A percentile compares a stretch with the other conserved stretches of the same genome.
phyloP scores from a whole-genome alignment of 1,284 basidiomycete genomes.

The Pseudozyma hubeiensis region DNA sequence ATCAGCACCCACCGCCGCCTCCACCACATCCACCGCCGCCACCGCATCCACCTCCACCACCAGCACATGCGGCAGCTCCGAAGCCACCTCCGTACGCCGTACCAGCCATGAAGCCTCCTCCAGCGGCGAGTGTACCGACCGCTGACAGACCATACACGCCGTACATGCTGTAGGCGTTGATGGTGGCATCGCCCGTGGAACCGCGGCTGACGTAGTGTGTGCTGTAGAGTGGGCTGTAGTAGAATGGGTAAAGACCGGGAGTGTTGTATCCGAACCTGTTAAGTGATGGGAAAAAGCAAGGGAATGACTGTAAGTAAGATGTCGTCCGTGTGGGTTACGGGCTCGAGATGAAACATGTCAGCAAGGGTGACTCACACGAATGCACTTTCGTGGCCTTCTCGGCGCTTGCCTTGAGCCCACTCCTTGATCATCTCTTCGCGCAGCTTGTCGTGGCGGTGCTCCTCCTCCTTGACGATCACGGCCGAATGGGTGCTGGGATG shows the following conservation, averaged over 20 bases:
- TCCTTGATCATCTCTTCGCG: conserved; percentile 34
- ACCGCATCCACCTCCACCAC: conserved; percentile 19
- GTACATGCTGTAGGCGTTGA: conserved; percentile 35
- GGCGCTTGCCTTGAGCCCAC: conserved; percentile 42
- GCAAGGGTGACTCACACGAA: conserved; percentile 35
- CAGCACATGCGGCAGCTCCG: conserved; percentile 10
- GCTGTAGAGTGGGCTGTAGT: conserved; percentile 35
- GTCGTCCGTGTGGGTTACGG: background rate
- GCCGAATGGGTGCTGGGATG: conserved; percentile 50
- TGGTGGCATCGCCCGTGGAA: conserved; percentile 20
- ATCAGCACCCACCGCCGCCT: conserved; percentile 26
- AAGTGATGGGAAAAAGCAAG: background rate
- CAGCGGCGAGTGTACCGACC: conserved; percentile 17
- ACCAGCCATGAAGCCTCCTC: conserved; percentile 15
- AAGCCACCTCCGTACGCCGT: conserved; percentile 7
- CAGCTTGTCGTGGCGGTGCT: conserved; percentile 33
- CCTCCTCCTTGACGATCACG: conserved; percentile 41
- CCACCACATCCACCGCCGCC: conserved; percentile 11
- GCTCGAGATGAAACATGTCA: background rate
- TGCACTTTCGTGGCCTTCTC: conserved; percentile 45
- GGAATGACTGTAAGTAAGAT: background rate
- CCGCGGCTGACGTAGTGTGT: conserved; percentile 30
- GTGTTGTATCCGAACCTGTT: conserved; percentile 43
- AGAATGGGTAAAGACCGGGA: conserved; percentile 42
- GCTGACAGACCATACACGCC: conserved; percentile 35